phyloP scores from a whole-genome alignment of 1,284 basidiomycete species.

The Naganishia sp. region DNA sequence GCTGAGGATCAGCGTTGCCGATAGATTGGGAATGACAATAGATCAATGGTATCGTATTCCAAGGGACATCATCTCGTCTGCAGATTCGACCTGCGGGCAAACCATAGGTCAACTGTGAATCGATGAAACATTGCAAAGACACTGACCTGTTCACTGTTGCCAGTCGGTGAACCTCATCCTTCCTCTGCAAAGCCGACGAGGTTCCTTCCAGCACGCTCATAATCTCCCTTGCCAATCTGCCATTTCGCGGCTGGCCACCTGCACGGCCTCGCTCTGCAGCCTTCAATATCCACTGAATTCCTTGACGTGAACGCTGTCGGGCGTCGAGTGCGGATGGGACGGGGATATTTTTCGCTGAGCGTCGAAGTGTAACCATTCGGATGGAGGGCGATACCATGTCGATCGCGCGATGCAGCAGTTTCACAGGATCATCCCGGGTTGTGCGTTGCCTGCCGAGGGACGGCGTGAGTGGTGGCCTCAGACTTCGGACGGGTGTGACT shows the following conservation, averaged over 20 bases:
- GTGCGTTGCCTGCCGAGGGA: conserved; percentile 62
- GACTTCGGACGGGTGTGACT: conserved; percentile 25
- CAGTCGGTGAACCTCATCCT: conserved; percentile 65
- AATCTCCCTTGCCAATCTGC: conserved; percentile 73
- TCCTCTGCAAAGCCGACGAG: conserved; percentile 61
- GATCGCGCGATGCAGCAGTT: conserved; percentile 73
- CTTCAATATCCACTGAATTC: conserved; percentile 67
- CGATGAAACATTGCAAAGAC: background rate
- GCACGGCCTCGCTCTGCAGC: conserved; percentile 58
- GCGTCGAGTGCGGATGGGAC: conserved; percentile 72
- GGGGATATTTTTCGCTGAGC: conserved; percentile 64
- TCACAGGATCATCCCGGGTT: conserved; percentile 71
- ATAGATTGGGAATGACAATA: no score
- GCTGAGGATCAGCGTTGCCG: no score
- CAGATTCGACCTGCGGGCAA: conserved; percentile 13
- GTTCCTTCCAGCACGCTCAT: conserved; percentile 66
- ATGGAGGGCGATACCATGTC: conserved; percentile 68
- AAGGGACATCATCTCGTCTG: conserved; percentile 14
- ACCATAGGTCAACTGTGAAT: background rate
- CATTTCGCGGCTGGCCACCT: conserved; percentile 61
- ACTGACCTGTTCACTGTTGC: conserved; percentile 80
- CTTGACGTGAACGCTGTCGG: conserved; percentile 69
- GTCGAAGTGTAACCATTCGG: conserved; percentile 57
- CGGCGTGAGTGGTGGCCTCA: background rate
- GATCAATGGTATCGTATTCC: no score